Evolutionary conservation across 2,329 filamentous ascomycete species (phyloP).

Genomic region (Aureobasidium lini): DNA sequence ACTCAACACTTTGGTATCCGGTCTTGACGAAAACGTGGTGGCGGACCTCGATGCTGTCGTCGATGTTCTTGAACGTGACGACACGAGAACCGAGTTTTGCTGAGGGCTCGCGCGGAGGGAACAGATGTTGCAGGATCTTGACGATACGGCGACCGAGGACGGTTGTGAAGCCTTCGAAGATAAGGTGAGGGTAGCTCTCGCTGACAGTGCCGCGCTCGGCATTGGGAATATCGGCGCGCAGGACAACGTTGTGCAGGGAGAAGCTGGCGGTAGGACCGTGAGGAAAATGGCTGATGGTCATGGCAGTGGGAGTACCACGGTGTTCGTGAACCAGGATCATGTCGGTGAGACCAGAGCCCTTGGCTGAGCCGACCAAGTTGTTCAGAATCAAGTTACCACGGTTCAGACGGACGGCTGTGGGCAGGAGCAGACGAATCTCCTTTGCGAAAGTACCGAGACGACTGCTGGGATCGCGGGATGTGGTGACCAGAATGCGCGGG

Average conservation of each 20-base stretch:
- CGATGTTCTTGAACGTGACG: constrained; percentile 89
- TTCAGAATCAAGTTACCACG: constrained; percentile 83
- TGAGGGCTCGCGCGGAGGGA: constrained; percentile 75
- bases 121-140: constrained; percentile 88
- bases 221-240: constrained; percentile 89
- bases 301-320: constrained; percentile 80
- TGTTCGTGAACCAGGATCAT: constrained; percentile 87
- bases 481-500: constrained; percentile 82
- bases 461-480: constrained; percentile 78
- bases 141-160: constrained; percentile 73
- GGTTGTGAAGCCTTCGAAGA: constrained; percentile 89
- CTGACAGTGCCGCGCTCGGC: constrained; percentile 78
- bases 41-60: constrained; percentile 79
- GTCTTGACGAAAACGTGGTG: constrained; percentile 94
- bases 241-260: constrained; percentile 83
- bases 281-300: constrained; percentile 81
- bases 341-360: constrained; percentile 73
- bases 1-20: constrained; percentile 78
- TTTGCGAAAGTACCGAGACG: constrained; percentile 86
- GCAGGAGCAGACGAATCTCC: constrained; percentile 75
- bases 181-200: constrained; percentile 87
- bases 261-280: constrained; percentile 85
- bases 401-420: constrained; percentile 81
- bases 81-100: constrained; percentile 82
- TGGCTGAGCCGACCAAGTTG: constrained; percentile 75